phyloP scores from a whole-genome alignment of 129 eudicot genomes.

The Sambucus nigra region DNA sequence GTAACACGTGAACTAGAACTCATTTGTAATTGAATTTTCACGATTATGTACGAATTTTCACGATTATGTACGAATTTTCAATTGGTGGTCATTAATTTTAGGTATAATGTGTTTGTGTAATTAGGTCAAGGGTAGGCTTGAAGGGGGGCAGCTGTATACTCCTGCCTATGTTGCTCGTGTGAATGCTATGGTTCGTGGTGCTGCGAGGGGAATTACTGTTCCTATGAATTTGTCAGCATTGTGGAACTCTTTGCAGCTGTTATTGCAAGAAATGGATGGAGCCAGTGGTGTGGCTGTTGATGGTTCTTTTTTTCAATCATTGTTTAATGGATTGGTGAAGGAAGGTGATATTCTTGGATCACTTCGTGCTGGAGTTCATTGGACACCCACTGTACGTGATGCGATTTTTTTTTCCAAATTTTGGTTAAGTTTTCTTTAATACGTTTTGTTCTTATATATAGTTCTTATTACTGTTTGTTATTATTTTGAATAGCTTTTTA shows the following conservation, averaged over 20 bases:
- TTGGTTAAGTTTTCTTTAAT: background rate
- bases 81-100: background rate
- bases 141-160: slow-evolving; percentile 95
- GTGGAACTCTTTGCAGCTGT: slow-evolving; percentile 77
- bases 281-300: slow-evolving; percentile 91
- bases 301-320: slow-evolving; percentile 79
- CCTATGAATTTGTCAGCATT: slow-evolving; percentile 78
- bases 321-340: slow-evolving; percentile 91
- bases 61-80: background rate
- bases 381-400: slow-evolving; percentile 87
- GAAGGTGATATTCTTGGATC: slow-evolving; percentile 86
- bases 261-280: slow-evolving; percentile 84
- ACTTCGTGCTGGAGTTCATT: slow-evolving; percentile 98
- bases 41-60: background rate
- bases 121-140: slow-evolving; percentile 93
- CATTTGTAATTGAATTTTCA: too few species aligned
- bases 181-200: slow-evolving; percentile 96
- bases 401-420: background rate
- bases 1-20: too few species aligned
- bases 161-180: slow-evolving; percentile 96
- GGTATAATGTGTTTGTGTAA: background rate
- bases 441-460: background rate
- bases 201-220: slow-evolving; percentile 79
- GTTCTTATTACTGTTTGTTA: background rate
- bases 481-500: background rate